Percentiles rank a stretch among this genome's conserved stretches.
Evolutionary conservation across 2,329 filamentous ascomycete species (phyloP).

Genomic region (Hymenoscyphus linearis): DNA sequence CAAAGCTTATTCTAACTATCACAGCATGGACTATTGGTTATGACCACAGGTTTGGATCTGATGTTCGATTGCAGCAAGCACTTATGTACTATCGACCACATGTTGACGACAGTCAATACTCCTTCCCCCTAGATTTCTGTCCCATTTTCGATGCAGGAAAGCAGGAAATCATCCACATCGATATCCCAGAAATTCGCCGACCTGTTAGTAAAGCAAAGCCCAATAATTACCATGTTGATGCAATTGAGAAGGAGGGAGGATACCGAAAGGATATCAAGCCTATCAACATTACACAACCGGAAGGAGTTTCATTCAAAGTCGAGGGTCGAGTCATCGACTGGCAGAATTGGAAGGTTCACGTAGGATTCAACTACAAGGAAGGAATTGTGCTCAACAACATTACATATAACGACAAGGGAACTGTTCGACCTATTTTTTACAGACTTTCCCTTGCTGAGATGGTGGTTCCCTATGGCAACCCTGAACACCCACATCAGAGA

Average conservation of each 20-base stretch:
- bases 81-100: conserved; percentile 93
- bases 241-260: conserved; percentile 67
- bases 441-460: conserved; percentile 86
- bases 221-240: conserved; percentile 74
- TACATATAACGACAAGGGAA: conserved; percentile 80
- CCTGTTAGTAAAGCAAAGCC: conserved; percentile 66
- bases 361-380: conserved; percentile 93
- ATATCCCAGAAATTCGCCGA: conserved; percentile 68
- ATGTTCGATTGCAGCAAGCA: conserved; percentile 78
- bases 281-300: conserved; percentile 80
- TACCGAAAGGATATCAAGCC: conserved; percentile 78
- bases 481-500: conserved; percentile 72
- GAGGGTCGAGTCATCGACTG: conserved; percentile 71
- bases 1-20: conserved; percentile 14
- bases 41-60: conserved; percentile 80
- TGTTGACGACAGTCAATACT: conserved; percentile 82
- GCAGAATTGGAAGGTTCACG: conserved; percentile 92
- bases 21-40: conserved; percentile 89
- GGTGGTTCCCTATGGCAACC: conserved; percentile 86
- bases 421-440: conserved; percentile 75
- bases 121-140: conserved; percentile 88
- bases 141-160: conserved; percentile 85
- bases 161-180: conserved; percentile 51
- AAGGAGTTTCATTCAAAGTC: conserved; percentile 81
- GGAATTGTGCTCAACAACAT: conserved; percentile 89